Evolutionary conservation across 768 basidiomycete species (phyloP), one percentile per base, ranked within the genome.

Genomic region (Collybiopsis confluens): DNA sequence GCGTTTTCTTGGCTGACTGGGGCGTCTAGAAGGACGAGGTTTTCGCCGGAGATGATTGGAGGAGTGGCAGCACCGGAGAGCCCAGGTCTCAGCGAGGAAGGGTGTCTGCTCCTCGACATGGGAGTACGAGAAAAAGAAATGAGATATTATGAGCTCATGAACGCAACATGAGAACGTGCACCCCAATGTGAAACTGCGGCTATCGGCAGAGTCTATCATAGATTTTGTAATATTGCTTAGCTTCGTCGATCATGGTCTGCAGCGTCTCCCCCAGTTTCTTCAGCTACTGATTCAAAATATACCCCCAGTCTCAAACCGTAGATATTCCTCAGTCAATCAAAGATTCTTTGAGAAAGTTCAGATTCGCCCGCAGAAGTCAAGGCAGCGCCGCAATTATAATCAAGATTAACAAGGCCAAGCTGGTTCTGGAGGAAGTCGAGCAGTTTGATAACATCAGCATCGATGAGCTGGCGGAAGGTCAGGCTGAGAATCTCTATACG

Each of bases 391-490:
- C 91, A 15, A 74, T 95, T 51, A 73, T 92, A 60, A 84, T 95
- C 69, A 95, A 94, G 82, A 91, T 95, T 71, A 87, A 94, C 78
- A 94, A 90, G 75, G 68, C 75, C 37, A 76, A 84, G 61, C 78
- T 95, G 54, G 64, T 83, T 59, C 88, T 97, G 86, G 86, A 88
- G 65, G 86, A 91, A 62, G 88, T 85, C 28, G 90, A 92, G 52
- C 82, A 86, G 64, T 85, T 90, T 59, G 85, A 88, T 62, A 71
- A 82, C 56, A 85, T 90, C 56, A 78, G 77, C 52, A 82, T 93
- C 54, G 88, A 89, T 61, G 91, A 95, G 15, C 82, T 98, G 35
- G 89, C 82, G n/a, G 86, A 93, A 71, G 93, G 93, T 91, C 59
- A 53, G 64, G 46, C 30, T 54, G 57, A 13, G 41, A 10, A 9